Evolutionary conservation across 305 asterid species (phyloP).

Genomic region (Solanum hybrid): DNA sequence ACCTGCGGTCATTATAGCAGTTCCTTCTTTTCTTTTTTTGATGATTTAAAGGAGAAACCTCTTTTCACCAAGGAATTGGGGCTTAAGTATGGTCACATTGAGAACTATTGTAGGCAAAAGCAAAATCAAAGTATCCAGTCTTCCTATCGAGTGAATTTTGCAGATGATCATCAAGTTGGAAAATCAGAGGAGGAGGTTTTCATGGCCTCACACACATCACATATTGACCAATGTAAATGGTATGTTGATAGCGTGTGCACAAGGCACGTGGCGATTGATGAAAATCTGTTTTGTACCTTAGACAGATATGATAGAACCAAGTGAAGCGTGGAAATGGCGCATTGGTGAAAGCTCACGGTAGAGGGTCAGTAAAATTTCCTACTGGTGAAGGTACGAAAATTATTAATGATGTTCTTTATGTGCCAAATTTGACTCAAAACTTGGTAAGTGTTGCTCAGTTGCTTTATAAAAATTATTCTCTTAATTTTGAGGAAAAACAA

Average conservation of each 20-base stretch:
- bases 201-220: background rate
- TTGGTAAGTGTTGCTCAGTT: background rate
- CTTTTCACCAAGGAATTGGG: too few species aligned
- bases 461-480: background rate
- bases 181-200: background rate
- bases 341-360: background rate
- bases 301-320: background rate
- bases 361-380: background rate
- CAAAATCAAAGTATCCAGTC: background rate
- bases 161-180: background rate
- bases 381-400: background rate
- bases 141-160: background rate
- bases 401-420: background rate
- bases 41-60: too few species aligned
- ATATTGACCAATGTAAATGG: background rate
- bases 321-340: background rate
- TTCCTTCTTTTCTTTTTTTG: too few species aligned
- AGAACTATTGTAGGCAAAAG: background rate
- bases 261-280: background rate
- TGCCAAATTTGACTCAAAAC: background rate
- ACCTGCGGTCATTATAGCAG: too few species aligned
- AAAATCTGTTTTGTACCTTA: background rate
- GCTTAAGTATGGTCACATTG: background rate
- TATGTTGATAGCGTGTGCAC: background rate
- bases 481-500: background rate